Evolutionary conservation across 2,329 filamentous ascomycete species (phyloP), one percentile per base, ranked within the genome.

Genomic region (Daldinia sp.): DNA sequence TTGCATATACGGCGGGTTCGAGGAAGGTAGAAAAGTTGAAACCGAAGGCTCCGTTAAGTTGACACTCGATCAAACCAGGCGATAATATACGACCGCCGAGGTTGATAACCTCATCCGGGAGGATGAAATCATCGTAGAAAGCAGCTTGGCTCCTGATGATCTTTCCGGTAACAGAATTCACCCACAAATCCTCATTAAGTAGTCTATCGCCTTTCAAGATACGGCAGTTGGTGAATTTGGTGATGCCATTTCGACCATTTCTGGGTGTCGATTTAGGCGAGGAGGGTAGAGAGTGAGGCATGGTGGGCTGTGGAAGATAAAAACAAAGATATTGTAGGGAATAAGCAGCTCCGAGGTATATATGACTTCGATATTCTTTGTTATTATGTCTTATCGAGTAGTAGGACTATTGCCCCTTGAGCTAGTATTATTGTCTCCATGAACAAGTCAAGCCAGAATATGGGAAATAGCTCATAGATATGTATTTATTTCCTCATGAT

Each of bases 11-110:
- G 82, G 78, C 77, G 85, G 87, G 71, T 13, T 88, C 83, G n/a
- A 91, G 87, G 8, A 93, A 82, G 1, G 88, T 87, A 2, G 92
- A 95, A 76, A 96, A 97, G 80, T 97, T 94, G 81, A 97, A 96
- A 58, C 93, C 93, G 72, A 93, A 94, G 8, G 91, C 93, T 48
- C 94, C 94, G 73, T 97, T 97, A 70, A 97, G 87, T 77, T 97
- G 94, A 53, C 90, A 90, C 69, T 97, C 94, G 70, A 97, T 95
- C 73, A 97, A 84, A 23, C 94, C 94, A 0, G 94, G 93, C 0
- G 91, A 87, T 17, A 97, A 76, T 68, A 97, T 94, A 71, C 92
- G 92, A 61, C 93, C 92, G 52, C 88, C 86, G 1, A 97, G 87
- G 72, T 97, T 88, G 70, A 97, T 83, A 55, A 89, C 88, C 69